Conservation (phyloP, 805 yeast species). For the Dipodascopsis tothii region DNA sequence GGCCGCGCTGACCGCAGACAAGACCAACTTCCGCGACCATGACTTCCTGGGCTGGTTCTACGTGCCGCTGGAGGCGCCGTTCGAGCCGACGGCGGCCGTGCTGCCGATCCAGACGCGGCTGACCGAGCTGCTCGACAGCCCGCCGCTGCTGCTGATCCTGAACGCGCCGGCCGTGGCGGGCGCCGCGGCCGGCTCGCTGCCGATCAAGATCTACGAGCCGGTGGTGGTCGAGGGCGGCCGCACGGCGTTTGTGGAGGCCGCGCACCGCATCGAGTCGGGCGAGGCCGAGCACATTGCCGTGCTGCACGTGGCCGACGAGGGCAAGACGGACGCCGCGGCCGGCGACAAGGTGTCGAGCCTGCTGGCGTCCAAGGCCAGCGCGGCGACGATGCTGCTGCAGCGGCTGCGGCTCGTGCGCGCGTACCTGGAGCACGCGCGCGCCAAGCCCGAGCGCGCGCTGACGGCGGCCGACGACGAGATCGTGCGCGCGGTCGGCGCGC, state of each 20-base stretch:
- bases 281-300: conserved; percentile 23
- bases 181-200: conserved; percentile 4
- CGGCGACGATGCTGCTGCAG: conserved; percentile 25
- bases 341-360: not conserved
- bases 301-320: conserved; percentile 13
- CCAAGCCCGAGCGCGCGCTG: conserved; percentile 6
- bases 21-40: conserved; percentile 28
- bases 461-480: conserved; percentile 19
- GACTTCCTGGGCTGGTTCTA: conserved; percentile 33
- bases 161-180: conserved; percentile 4
- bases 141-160: conserved; percentile 15
- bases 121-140: conserved; percentile 16
- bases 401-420: conserved; percentile 19
- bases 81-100: conserved; percentile 20
- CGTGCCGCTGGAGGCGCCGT: conserved; percentile 20
- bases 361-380: conserved; percentile 22
- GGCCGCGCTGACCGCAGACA: conserved; percentile 12
- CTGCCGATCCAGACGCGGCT: conserved; percentile 14
- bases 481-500: conserved; percentile 22
- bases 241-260: conserved; percentile 13
- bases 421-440: conserved; percentile 22
- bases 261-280: conserved; percentile 13
- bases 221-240: conserved; percentile 10
- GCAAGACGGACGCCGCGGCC: not conserved
- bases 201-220: conserved; percentile 18